These are phyloP conservation scores for Chalciporus chontae DNA, from an alignment of 768 basidiomycete genomes.

Conservation along the genomic window DNA sequence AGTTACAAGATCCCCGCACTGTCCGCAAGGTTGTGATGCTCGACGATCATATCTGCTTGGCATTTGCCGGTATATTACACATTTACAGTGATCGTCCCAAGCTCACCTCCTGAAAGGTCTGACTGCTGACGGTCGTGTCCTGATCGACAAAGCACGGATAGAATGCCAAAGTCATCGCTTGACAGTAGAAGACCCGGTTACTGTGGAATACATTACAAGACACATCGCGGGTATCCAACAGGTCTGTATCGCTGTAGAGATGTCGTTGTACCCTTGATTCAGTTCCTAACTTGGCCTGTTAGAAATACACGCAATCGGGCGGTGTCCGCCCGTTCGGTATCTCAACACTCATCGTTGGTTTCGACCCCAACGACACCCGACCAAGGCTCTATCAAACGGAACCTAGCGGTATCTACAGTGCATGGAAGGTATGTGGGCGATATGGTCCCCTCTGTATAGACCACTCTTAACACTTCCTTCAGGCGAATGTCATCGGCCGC, in stretches of 20 bases:
- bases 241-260: constrained; percentile 40
- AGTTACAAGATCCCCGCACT: constrained; percentile 96
- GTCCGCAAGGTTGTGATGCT: constrained; percentile 98
- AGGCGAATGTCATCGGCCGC: constrained; percentile 98
- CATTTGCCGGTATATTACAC: constrained; percentile 87
- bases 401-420: constrained; percentile 95
- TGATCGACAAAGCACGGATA: constrained; percentile 96
- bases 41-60: constrained; percentile 95
- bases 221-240: constrained; percentile 99
- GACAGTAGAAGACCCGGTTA: constrained; percentile 97
- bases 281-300: neutral
- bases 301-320: constrained; percentile 98
- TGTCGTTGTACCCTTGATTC: neutral
- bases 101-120: constrained; percentile 55
- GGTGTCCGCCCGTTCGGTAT: constrained; percentile 98
- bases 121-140: constrained; percentile 94
- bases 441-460: neutral
- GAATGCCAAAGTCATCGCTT: constrained; percentile 97
- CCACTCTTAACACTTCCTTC: neutral
- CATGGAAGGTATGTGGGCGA: constrained; percentile 78
- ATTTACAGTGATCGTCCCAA: constrained; percentile 3
- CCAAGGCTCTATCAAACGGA: constrained; percentile 96
- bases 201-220: constrained; percentile 96
- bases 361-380: constrained; percentile 86
- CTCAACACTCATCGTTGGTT: constrained; percentile 94